Evolutionary conservation across 306 rosid genomes (phyloP), one percentile per base, ranked within the genome.

Genomic region (Vigna trinervia): DNA sequence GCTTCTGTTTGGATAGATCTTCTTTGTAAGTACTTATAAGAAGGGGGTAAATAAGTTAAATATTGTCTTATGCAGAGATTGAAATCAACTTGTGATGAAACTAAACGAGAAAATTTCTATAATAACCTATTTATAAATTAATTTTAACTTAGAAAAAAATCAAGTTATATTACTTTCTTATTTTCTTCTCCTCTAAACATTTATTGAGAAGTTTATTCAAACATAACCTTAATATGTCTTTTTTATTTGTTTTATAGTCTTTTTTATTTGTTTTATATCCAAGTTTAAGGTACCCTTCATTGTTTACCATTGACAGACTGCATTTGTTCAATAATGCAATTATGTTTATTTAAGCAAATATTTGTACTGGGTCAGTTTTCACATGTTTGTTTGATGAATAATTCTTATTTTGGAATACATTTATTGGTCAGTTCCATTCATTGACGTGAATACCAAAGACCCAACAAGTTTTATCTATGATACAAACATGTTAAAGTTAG

Each of bases 401-500:
- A 54, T 6, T 54, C 60, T 19, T 54, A 20, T 61, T 66, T 64
- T 56, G 71, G 14, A 54, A 17, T 32, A 39, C 30, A 63, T 63
- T 19, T 59, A 52, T 14, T 54, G 36, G 46, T 66, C 7, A 43
- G 60, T 43, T 68, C 19, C 54, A 52, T 68, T 26, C 61, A 20
- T 20, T 54, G 6, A 53, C 60, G 20, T 9, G 43, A 80, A 69
- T 36, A 32, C 46, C 30, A 32, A 26, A 20, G 46, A 47, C 30
- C 62, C 26, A 50, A 77, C 30, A 34, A 69, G 59, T 50, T 19
- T 47, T 56, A 43, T 58, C 54, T 8, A 50, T 39, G 69, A 50
- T 52, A 57, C 30, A 12, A 62, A 34, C 36, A 34, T 84, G 77
- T 59, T 82, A 70, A 80, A 11, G 56, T 57, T 80, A 26, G 60